Percentiles rank a stretch among this genome's conserved stretches.
Conservation (phyloP, 2,329 filamentous ascomycete genomes). For the Scytalidium sp. region DNA sequence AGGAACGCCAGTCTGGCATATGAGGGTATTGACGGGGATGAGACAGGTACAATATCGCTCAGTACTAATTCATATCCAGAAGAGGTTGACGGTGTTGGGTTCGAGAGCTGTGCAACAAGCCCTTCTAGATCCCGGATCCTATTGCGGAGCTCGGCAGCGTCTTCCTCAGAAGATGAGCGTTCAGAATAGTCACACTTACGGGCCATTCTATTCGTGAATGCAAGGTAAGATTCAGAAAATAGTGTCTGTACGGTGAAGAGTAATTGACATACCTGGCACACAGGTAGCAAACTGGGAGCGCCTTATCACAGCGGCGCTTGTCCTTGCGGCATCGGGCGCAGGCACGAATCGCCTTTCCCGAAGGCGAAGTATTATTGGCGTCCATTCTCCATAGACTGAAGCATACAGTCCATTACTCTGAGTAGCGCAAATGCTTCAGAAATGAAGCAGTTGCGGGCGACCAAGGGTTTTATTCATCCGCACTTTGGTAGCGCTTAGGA, state of each 20-base stretch:
- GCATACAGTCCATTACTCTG: no score
- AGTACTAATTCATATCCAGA: neutral
- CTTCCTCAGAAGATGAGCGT: neutral
- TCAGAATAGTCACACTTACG: neutral
- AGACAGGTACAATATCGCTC: neutral
- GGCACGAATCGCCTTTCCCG: neutral
- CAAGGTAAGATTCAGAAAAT: no score
- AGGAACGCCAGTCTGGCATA: neutral
- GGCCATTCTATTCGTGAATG: neutral
- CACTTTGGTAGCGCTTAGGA: neutral
- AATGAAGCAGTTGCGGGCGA: neutral
- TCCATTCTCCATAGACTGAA: no score
- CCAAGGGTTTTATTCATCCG: neutral
- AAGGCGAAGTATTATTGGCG: neutral
- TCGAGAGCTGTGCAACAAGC: neutral
- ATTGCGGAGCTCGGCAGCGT: neutral
- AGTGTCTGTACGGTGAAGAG: no score
- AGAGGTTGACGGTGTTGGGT: neutral
- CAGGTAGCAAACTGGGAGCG: neutral
- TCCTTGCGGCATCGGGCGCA: neutral
- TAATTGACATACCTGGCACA: neutral
- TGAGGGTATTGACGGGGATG: neutral
- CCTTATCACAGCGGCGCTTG: neutral
- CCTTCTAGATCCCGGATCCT: neutral
- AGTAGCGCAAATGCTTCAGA: neutral